Evolutionary conservation across 495 filamentous ascomycete species (phyloP).

Genomic region (Talaromyces liani): DNA sequence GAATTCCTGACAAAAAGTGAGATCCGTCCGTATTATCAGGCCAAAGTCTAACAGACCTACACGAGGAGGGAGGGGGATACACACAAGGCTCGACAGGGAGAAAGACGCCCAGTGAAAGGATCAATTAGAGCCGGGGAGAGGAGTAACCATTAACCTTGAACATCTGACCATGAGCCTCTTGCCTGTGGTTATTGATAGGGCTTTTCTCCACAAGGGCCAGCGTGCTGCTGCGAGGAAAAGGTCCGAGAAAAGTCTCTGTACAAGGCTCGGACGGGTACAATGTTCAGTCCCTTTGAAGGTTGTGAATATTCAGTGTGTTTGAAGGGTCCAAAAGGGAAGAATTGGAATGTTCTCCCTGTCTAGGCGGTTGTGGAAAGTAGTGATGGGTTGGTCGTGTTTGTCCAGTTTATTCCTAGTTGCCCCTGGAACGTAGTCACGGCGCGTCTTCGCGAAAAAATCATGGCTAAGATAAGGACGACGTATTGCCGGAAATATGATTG

Average conservation of each 20-base stretch:
- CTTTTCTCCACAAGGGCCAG: background rate
- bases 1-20: background rate
- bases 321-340: background rate
- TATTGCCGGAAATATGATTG: background rate
- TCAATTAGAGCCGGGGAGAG: background rate
- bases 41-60: background rate
- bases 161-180: background rate
- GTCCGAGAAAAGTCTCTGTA: background rate
- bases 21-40: background rate
- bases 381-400: background rate
- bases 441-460: background rate
- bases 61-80: background rate
- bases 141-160: background rate
- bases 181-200: background rate
- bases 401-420: background rate
- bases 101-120: background rate
- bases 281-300: background rate
- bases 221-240: slow-evolving; percentile 1
- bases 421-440: background rate
- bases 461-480: background rate
- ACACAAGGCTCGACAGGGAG: background rate
- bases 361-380: background rate
- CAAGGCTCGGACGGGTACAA: background rate
- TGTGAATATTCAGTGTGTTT: background rate
- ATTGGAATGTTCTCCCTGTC: background rate